phyloP scores from a whole-genome alignment of 441 rosid species.

The Jatropha multifida region DNA sequence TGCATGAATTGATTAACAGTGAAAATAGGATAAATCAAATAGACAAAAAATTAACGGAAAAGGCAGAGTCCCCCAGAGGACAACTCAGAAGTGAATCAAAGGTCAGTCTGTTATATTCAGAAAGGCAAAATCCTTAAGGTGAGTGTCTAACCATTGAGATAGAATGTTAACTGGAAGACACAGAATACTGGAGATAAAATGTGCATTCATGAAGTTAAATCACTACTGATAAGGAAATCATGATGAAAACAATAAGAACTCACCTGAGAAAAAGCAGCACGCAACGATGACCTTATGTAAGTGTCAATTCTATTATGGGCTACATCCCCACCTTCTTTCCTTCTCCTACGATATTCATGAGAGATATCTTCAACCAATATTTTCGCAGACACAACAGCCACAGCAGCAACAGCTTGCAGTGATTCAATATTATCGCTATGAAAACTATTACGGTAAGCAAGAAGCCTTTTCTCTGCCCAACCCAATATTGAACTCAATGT shows the following conservation, averaged over 20 bases:
- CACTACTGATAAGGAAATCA: slow-evolving; percentile 11
- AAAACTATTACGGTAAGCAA: slow-evolving; percentile 83
- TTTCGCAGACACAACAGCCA: slow-evolving; percentile 81
- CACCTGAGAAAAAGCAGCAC: slow-evolving; percentile 91
- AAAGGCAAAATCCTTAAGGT: background rate
- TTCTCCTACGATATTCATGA: slow-evolving; percentile 71
- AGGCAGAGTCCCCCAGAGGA: background rate
- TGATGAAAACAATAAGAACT: slow-evolving; percentile 32
- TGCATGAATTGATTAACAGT: no score
- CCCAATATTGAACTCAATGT: slow-evolving; percentile 71
- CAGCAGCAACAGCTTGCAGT: slow-evolving; percentile 78
- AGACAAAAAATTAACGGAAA: background rate
- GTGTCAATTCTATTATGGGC: slow-evolving; percentile 77
- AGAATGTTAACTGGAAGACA: background rate
- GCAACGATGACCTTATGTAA: slow-evolving; percentile 86
- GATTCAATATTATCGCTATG: slow-evolving; percentile 63
- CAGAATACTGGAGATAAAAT: background rate
- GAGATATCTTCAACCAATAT: slow-evolving; percentile 87
- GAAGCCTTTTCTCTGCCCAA: slow-evolving; percentile 96
- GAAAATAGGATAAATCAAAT: background rate
- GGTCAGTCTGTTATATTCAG: background rate
- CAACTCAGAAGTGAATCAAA: background rate
- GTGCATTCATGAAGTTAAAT: background rate
- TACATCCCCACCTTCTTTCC: slow-evolving; percentile 74
- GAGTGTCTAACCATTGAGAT: background rate